Evolutionary conservation across 2,329 filamentous ascomycete genomes (phyloP), one percentile per base, ranked within the genome.

Genomic region (Neonectria neomacrospora): DNA sequence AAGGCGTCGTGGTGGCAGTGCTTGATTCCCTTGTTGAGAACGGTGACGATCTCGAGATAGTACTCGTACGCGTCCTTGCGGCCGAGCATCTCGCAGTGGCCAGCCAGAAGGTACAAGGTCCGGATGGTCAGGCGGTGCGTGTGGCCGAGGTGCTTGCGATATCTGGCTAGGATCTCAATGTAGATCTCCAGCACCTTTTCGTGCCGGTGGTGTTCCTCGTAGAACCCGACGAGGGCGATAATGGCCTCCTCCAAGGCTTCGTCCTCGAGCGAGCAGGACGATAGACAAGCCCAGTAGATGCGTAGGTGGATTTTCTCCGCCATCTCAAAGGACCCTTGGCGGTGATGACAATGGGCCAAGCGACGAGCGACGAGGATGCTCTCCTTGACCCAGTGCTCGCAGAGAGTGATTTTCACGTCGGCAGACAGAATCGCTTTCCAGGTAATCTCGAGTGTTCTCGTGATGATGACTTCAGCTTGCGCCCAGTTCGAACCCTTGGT

Each of bases 1-100:
- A 85, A 79, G 0, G 80, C 83, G 16, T 81, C 80, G 0, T 76
- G 73, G 7, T 80, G 79, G 52, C 75, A 77, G 50, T 78, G 65
- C 45, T 73, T 71, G 48, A 64, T 59, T 4, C 67, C 72, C 42
- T 76, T 74, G 61, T 76, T 75, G 58, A 77, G 75, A 3, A 72
- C 60, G 1, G 72, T 69, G 45, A 79, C 76, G 26, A 80, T 80
- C 67, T 80, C 78, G 22, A 73, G 70, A 58, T 80, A 80, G 66
- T 76, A 77, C 2, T 68, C 70, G 42, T 75, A 77, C 1, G 76
- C 75, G 44, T 80, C 78, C 37, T 73, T 72, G 54, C 74, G 76
- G 1, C 71, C 71, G 0, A 72, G 64, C 16, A 71, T 7, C 54
- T 72, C 66, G 54, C 67, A 73, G 41, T 69, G 67, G 6, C 34